Evolutionary conservation across 1,139 yeast species (phyloP), one percentile per base, ranked within the genome.

Genomic region (Debaryomyces nepalensis): DNA sequence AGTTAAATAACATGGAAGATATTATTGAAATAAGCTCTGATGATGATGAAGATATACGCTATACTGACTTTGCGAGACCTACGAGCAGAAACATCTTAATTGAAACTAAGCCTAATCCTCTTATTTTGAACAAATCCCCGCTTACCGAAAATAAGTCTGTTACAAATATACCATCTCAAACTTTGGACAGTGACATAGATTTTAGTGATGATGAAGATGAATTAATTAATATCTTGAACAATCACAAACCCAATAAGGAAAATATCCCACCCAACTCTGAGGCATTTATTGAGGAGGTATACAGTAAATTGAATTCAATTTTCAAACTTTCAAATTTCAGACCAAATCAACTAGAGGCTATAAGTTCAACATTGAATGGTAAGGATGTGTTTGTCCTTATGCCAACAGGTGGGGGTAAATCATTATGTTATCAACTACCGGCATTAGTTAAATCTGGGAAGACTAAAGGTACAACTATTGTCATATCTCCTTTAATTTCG

Each of bases 331-430:
- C 71, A 6, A 73, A 77, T 0, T 95, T 95, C 59, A 75, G 99
- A 41, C 77, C 83, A 3, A 88, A 93, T 59, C 99, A 95, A 59
- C 66, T 84, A 31, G 95, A 88, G 45, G 98, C 98, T 0, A 77
- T 95, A 9, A 81, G 85, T 52, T 84, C 96, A 0, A 84, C 97
- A 0, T 67, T 95, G 26, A 64, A 75, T 10, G 96, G 97, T 1
- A 76, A 77, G 38, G 99, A 95, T 61, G 96, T 88, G 0, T 89
- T 95, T 67, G 97, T 95, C 2, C 71, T 95, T 51, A 93, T 95
- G 97, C 99, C 99, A 0, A 95, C 99, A 0, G 99, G 99, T 33
- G 99, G 99, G 39, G 99, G 99, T 39, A 95, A 95, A 61, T 91
- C 98, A 0, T 68, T 95, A 32, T 95, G 99, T 59, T 95, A 91